Conservation (phyloP, 2,329 filamentous ascomycete genomes). For the Microcyclospora tardicrescens region DNA sequence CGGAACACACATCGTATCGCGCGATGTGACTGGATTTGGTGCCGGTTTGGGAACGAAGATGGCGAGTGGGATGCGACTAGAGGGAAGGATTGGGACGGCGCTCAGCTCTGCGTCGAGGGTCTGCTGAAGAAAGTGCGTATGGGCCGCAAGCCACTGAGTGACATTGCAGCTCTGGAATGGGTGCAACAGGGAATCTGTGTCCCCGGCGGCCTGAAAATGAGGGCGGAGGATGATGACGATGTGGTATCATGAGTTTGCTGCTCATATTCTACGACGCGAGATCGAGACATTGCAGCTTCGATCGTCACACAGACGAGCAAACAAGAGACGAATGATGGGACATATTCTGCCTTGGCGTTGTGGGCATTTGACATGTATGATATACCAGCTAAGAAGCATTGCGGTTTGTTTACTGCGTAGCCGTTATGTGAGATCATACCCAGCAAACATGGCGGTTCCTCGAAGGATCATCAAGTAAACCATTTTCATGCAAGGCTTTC, state of each 20-base stretch:
- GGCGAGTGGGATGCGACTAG: slow-evolving; percentile 70
- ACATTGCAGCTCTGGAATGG: slow-evolving; percentile 63
- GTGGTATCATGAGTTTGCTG: slow-evolving; percentile 2
- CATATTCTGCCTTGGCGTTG: too few relatives aligned
- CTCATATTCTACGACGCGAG: too few relatives aligned
- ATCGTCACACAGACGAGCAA: too few relatives aligned
- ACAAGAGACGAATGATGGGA: too few relatives aligned
- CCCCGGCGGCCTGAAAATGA: slow-evolving; percentile 42
- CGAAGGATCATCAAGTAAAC: too few relatives aligned
- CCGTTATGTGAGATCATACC: too few relatives aligned
- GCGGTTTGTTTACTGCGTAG: too few relatives aligned
- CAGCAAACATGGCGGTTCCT: too few relatives aligned
- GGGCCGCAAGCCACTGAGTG: slow-evolving; percentile 57
- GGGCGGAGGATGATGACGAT: slow-evolving; percentile 36
- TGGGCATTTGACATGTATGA: too few relatives aligned
- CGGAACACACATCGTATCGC: slow-evolving; percentile 84
- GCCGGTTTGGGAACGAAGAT: slow-evolving; percentile 68
- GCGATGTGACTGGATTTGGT: slow-evolving; percentile 90
- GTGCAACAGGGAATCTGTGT: slow-evolving; percentile 61
- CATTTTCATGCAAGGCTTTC: too few relatives aligned
- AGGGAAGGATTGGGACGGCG: slow-evolving; percentile 55
- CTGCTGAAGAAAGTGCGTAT: slow-evolving; percentile 70
- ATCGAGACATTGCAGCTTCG: too few relatives aligned
- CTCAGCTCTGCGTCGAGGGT: slow-evolving; percentile 69
- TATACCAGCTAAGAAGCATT: too few relatives aligned